Evolutionary conservation across 1,139 yeast genomes (phyloP).

Genomic region (Debaryomyces fabryi): DNA sequence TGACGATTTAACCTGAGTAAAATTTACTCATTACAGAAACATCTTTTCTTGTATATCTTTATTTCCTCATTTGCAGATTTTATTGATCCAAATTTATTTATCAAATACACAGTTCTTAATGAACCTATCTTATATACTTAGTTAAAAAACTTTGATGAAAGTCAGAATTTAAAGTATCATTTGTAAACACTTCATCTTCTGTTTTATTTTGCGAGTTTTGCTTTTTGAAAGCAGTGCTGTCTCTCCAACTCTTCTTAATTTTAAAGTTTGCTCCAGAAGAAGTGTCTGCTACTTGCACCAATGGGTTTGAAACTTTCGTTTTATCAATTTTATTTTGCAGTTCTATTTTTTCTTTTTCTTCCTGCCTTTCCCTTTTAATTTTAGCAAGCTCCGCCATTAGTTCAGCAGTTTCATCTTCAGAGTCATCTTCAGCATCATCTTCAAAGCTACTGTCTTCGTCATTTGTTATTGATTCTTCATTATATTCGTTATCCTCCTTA

Average conservation of each 20-base stretch:
- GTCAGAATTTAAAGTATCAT: slow-evolving; percentile 68
- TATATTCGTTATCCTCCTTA: not conserved
- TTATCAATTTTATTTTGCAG: slow-evolving; percentile 16
- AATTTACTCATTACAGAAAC: not conserved
- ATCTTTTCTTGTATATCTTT: slow-evolving; percentile 5
- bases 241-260: slow-evolving; percentile 58
- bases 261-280: slow-evolving; percentile 11
- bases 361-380: slow-evolving; percentile 44
- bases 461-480: not conserved
- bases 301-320: slow-evolving; percentile 45
- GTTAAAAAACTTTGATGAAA: slow-evolving; percentile 72
- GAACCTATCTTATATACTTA: slow-evolving; percentile 54
- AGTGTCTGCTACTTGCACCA: slow-evolving; percentile 26
- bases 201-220: slow-evolving; percentile 24
- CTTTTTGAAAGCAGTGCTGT: slow-evolving; percentile 48
- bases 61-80: not conserved
- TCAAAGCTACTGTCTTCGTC: slow-evolving; percentile 8
- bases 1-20: slow-evolving; percentile 35
- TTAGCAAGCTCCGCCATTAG: slow-evolving; percentile 57
- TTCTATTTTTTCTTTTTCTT: slow-evolving; percentile 30
- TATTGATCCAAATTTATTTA: not conserved
- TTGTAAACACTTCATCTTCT: slow-evolving; percentile 46
- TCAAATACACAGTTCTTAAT: not conserved
- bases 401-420: slow-evolving; percentile 36
- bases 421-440: slow-evolving; percentile 17